Evolutionary conservation across 305 asterid genomes (phyloP).

Genomic region (Solanum aculeatissimum): DNA sequence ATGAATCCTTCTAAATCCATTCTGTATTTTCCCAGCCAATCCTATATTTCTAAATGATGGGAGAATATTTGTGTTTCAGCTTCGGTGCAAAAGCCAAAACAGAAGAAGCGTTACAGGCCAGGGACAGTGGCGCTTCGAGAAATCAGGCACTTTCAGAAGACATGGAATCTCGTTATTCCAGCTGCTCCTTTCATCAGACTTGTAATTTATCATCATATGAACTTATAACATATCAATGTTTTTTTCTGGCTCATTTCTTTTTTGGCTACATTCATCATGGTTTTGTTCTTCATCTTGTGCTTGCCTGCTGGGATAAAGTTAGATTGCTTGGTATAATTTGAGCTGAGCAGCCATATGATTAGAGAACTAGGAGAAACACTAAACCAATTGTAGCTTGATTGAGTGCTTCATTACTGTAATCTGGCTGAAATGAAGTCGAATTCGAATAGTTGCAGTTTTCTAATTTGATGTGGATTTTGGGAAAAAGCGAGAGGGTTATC

Average conservation of each 20-base stretch:
- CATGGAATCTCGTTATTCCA: slow-evolving; percentile 55
- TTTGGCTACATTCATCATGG: neutral
- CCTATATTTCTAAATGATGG: neutral
- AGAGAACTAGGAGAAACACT: neutral
- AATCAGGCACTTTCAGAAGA: slow-evolving; percentile 69
- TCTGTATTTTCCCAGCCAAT: neutral
- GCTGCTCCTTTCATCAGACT: slow-evolving; percentile 74
- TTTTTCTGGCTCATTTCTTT: neutral
- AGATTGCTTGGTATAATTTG: neutral
- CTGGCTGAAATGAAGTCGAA: neutral
- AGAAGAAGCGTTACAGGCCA: slow-evolving; percentile 40
- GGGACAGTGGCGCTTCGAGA: slow-evolving; percentile 81
- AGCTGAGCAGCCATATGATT: neutral
- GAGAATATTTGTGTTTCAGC: neutral
- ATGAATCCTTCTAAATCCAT: neutral
- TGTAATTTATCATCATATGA: slow-evolving; percentile 22
- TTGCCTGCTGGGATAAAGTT: neutral
- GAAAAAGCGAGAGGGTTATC: neutral
- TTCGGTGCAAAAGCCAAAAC: neutral
- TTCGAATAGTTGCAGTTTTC: neutral
- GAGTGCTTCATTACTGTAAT: neutral
- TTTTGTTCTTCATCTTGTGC: neutral
- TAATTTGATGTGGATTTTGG: neutral
- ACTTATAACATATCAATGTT: neutral
- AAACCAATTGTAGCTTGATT: neutral